These are phyloP conservation scores for Pseudogymnoascus sp. DNA, from an alignment of 2,329 filamentous ascomycete species.

Conservation along the genomic window DNA sequence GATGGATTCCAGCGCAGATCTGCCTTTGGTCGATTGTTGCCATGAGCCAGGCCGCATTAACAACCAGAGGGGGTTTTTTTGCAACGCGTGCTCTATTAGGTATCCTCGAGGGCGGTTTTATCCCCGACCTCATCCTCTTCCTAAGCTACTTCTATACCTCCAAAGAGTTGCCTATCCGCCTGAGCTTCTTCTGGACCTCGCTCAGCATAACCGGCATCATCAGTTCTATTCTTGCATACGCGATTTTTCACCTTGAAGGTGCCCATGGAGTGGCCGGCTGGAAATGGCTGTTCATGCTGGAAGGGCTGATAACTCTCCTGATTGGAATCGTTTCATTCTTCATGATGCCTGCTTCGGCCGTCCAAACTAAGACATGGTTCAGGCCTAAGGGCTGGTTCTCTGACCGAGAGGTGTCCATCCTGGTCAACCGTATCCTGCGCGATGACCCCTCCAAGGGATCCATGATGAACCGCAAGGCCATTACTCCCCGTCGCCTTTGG, in stretches of 20 bases:
- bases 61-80: conserved; percentile 30
- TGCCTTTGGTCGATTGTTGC: conserved; percentile 29
- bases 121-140: conserved; percentile 58
- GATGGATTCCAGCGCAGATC: conserved; percentile 43
- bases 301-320: conserved; percentile 45
- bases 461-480: conserved; percentile 53
- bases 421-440: conserved; percentile 52
- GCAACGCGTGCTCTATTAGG: conserved; percentile 42
- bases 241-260: conserved; percentile 43
- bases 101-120: conserved; percentile 50
- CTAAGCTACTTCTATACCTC: conserved; percentile 70
- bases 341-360: conserved; percentile 52
- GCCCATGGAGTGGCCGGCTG: conserved; percentile 43
- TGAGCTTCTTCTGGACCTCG: conserved; percentile 65
- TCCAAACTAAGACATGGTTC: conserved; percentile 47
- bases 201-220: conserved; percentile 32
- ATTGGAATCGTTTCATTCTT: conserved; percentile 47
- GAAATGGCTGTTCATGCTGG: conserved; percentile 48
- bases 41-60: conserved; percentile 24
- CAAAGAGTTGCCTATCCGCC: conserved; percentile 57
- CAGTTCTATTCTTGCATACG: conserved; percentile 49
- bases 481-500: conserved; percentile 43
- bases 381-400: conserved; percentile 57
- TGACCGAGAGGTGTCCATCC: conserved; percentile 56
- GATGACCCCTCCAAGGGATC: conserved; percentile 43